These are phyloP conservation scores for Clarireedia homoeocarpa DNA, from an alignment of 2,329 filamentous ascomycete genomes.

Conservation along the genomic window DNA sequence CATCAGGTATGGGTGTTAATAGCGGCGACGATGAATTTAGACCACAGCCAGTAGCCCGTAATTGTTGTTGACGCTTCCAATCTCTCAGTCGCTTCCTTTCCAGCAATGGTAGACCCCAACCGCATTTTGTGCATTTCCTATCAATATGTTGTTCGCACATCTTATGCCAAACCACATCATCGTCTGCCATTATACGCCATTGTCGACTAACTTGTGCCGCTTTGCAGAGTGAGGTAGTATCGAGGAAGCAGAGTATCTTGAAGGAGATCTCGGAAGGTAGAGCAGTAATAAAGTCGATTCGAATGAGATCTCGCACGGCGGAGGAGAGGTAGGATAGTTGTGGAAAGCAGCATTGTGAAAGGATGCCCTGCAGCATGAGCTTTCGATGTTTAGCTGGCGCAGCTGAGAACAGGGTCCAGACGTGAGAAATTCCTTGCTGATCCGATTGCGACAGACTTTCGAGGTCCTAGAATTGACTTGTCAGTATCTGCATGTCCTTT, in stretches of 20 bases:
- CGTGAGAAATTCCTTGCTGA: slow-evolving; percentile 91
- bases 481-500: neutral
- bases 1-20: slow-evolving; percentile 40
- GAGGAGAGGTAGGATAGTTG: slow-evolving; percentile 90
- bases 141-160: slow-evolving; percentile 99
- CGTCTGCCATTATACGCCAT: slow-evolving; percentile 88
- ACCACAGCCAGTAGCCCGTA: slow-evolving; percentile 53
- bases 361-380: slow-evolving; percentile 91
- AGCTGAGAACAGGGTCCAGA: slow-evolving; percentile 96
- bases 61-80: slow-evolving; percentile 68
- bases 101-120: slow-evolving; percentile 85
- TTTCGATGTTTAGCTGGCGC: slow-evolving; percentile 90
- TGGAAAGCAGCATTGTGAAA: slow-evolving; percentile 95
- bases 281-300: slow-evolving; percentile 91
- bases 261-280: slow-evolving; percentile 86
- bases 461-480: slow-evolving; percentile 52
- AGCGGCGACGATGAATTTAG: slow-evolving; percentile 45
- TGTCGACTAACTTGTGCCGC: slow-evolving; percentile 86
- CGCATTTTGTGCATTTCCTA: slow-evolving; percentile 87
- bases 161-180: slow-evolving; percentile 94
- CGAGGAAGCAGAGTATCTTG: slow-evolving; percentile 86
- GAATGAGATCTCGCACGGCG: slow-evolving; percentile 87
- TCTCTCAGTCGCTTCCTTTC: slow-evolving; percentile 83
- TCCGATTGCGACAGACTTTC: slow-evolving; percentile 75
- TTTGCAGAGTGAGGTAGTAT: slow-evolving; percentile 91